Evolutionary conservation across 2,329 filamentous ascomycete genomes (phyloP).

Genomic region (Alternaria gansuensis): DNA sequence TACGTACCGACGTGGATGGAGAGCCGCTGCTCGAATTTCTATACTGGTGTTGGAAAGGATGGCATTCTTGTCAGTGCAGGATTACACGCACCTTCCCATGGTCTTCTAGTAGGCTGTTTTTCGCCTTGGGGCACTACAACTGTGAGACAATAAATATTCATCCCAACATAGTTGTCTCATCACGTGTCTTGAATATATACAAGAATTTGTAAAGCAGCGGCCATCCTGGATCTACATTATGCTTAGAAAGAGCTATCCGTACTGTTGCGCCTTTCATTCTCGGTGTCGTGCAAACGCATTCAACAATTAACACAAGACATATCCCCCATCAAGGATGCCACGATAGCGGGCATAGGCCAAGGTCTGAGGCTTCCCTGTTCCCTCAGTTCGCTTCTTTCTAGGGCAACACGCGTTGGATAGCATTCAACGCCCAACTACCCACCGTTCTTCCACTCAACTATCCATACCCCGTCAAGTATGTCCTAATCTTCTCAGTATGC

Average conservation of each 20-base stretch:
- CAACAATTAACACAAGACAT: background rate
- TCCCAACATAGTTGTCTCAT: too few relatives aligned
- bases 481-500: conserved; percentile 31
- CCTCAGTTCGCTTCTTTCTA: background rate
- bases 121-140: too few relatives aligned
- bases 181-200: too few relatives aligned
- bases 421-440: background rate
- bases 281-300: background rate
- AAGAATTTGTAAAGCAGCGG: too few relatives aligned
- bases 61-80: too few relatives aligned
- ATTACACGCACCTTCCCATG: too few relatives aligned
- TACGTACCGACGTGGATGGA: too few relatives aligned
- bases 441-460: background rate
- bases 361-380: background rate
- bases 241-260: background rate
- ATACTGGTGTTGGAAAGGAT: too few relatives aligned
- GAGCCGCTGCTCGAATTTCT: too few relatives aligned
- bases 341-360: background rate
- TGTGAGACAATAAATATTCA: too few relatives aligned
- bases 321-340: background rate
- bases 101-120: too few relatives aligned
- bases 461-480: background rate
- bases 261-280: background rate
- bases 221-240: background rate
- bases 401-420: background rate